Conservation (phyloP, 2,329 filamentous ascomycete species). For the Rhinocladiella similis region DNA sequence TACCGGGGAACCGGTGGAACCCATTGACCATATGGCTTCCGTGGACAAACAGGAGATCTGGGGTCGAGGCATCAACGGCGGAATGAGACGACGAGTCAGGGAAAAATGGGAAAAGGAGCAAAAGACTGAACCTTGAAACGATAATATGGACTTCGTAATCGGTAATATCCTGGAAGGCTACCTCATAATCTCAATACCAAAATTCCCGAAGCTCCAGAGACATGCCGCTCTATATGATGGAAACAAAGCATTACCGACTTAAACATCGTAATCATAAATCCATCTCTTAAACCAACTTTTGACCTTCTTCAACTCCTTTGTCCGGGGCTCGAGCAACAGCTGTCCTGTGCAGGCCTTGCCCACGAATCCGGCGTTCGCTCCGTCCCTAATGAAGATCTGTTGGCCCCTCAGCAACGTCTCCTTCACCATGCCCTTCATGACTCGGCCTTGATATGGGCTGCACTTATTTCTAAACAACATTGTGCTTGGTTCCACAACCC, state of each 20-base stretch:
- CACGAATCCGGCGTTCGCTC: conserved; percentile 43
- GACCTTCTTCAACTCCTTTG: conserved; percentile 24
- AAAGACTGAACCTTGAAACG: conserved; percentile 2
- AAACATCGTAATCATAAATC: conserved; percentile 25
- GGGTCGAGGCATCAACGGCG: conserved; percentile 43
- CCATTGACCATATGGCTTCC: conserved; percentile 1
- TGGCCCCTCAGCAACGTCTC: conserved; percentile 84
- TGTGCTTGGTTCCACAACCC: conserved; percentile 70
- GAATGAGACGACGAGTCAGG: conserved; percentile 41
- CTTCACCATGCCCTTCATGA: conserved; percentile 72
- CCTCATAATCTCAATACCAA: neutral
- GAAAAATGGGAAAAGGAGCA: conserved; percentile 39
- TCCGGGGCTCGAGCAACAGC: conserved; percentile 39
- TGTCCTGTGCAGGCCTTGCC: conserved; percentile 38
- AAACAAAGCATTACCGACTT: neutral
- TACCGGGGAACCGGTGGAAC: conserved; percentile 11
- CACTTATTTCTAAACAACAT: conserved; percentile 96
- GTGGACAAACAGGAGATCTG: conserved; percentile 40
- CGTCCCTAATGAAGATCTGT: conserved; percentile 71
- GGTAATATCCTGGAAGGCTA: neutral
- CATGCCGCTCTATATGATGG: neutral
- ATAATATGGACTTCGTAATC: conserved; percentile 3
- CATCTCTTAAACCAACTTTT: conserved; percentile 27
- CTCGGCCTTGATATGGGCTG: conserved; percentile 83
- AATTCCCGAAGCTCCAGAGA: neutral